phyloP scores from a whole-genome alignment of 225 moss, liverwort and hornwort species.

The Pseudisothecium myosuroides region DNA sequence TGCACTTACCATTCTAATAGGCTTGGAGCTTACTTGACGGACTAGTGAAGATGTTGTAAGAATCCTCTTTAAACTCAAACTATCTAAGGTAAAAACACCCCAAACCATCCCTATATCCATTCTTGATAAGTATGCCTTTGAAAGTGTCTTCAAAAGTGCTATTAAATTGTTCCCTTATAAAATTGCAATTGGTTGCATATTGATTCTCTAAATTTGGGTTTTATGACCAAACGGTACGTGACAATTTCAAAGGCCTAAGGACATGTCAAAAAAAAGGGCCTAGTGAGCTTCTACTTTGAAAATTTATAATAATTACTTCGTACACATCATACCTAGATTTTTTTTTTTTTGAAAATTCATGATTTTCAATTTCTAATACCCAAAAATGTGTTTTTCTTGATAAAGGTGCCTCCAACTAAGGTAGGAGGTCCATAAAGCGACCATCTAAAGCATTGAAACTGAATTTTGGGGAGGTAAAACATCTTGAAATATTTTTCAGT shows the following conservation, averaged over 20 bases:
- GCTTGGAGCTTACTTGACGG: not conserved
- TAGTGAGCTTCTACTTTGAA: not conserved
- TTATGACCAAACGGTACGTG: not conserved
- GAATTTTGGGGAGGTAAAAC: too few species aligned
- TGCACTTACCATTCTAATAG: not conserved
- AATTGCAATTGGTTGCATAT: not conserved
- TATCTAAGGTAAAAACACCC: not conserved
- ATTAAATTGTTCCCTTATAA: not conserved
- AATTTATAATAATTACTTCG: not conserved
- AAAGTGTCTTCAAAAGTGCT: not conserved
- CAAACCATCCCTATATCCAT: not conserved
- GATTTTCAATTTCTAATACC: too few species aligned
- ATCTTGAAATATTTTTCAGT: too few species aligned
- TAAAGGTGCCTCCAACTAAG: too few species aligned
- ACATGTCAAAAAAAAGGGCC: too few species aligned
- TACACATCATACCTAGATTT: not conserved
- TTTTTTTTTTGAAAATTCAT: too few species aligned
- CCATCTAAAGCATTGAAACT: too few species aligned
- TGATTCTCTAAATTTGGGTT: not conserved
- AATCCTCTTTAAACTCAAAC: not conserved
- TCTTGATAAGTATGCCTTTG: not conserved
- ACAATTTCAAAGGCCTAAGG: not conserved
- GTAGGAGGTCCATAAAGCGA: too few species aligned
- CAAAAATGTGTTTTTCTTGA: too few species aligned
- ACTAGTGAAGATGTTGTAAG: rapidly evolving